phyloP scores from a whole-genome alignment of 2,329 filamentous ascomycete genomes.

The Xylaria arbuscula region DNA sequence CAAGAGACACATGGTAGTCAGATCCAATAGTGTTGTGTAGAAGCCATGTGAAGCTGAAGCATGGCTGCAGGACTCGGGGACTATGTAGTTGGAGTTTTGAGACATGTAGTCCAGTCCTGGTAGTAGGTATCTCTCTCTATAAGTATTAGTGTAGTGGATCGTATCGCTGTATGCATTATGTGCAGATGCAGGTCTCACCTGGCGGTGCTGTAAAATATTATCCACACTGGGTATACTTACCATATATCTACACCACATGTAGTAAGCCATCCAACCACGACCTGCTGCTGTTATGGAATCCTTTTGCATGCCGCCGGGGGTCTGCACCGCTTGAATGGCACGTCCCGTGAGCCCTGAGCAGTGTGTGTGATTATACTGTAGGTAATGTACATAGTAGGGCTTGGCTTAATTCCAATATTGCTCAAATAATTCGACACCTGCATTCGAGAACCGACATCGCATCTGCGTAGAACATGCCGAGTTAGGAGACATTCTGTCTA shows the following conservation, averaged over 20 bases:
- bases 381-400: neutral
- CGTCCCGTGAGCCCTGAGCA: neutral
- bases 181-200: constrained; percentile 17
- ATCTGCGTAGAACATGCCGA: no score
- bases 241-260: neutral
- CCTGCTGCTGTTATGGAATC: constrained; percentile 26
- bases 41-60: constrained; percentile 17
- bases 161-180: constrained; percentile 2
- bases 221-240: neutral
- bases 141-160: neutral
- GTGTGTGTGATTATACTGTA: neutral
- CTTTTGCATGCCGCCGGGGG: constrained; percentile 25
- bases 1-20: neutral
- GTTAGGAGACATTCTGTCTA: no score
- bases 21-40: constrained; percentile 14
- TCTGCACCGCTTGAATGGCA: constrained; percentile 6
- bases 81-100: neutral
- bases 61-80: constrained; percentile 22
- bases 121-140: neutral
- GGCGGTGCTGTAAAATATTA: neutral
- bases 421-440: neutral
- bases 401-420: constrained; percentile 7
- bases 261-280: constrained; percentile 28
- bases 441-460: constrained; percentile 7
- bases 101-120: no score